Evolutionary conservation across 345 rosid species (phyloP).

Genomic region (Gossypioides kirkii): DNA sequence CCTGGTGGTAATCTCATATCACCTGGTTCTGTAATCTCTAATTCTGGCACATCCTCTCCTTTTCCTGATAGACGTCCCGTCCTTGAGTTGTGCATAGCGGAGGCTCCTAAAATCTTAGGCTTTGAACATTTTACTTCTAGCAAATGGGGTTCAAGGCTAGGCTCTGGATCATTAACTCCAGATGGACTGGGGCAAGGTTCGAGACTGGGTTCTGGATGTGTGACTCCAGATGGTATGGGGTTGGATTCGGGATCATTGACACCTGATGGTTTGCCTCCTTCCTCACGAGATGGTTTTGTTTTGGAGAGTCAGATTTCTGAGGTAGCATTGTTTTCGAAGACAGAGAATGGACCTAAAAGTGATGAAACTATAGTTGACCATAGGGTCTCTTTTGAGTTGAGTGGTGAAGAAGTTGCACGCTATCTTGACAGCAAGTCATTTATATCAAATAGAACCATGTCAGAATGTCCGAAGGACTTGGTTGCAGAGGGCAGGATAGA

Average conservation of each 20-base stretch:
- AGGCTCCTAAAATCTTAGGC: constrained; percentile 59
- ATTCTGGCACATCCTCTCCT: constrained; percentile 87
- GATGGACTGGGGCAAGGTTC: constrained; percentile 64
- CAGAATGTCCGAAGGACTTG: constrained; percentile 29
- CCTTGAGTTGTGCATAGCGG: constrained; percentile 53
- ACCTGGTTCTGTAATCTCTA: constrained; percentile 68
- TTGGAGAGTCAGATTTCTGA: constrained; percentile 40
- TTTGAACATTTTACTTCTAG: constrained; percentile 60
- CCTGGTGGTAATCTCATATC: constrained; percentile 77
- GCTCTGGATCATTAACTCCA: constrained; percentile 82
- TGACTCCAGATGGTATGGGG: constrained; percentile 69
- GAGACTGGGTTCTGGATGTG: constrained; percentile 64
- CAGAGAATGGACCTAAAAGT: constrained; percentile 37
- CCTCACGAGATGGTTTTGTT: constrained; percentile 30
- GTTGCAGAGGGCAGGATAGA: constrained; percentile 16
- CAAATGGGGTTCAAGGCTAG: constrained; percentile 82
- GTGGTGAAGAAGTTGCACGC: constrained; percentile 91
- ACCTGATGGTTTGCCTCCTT: constrained; percentile 53
- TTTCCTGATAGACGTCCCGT: constrained; percentile 59
- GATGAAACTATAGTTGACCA: constrained; percentile 43
- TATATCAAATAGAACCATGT: constrained; percentile 27
- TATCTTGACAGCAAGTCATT: constrained; percentile 62
- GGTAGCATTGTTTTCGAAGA: constrained; percentile 43
- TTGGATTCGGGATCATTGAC: constrained; percentile 66
- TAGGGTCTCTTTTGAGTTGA: constrained; percentile 87